Conservation (phyloP, 257 asterid species). For the Primulina eburnea region DNA sequence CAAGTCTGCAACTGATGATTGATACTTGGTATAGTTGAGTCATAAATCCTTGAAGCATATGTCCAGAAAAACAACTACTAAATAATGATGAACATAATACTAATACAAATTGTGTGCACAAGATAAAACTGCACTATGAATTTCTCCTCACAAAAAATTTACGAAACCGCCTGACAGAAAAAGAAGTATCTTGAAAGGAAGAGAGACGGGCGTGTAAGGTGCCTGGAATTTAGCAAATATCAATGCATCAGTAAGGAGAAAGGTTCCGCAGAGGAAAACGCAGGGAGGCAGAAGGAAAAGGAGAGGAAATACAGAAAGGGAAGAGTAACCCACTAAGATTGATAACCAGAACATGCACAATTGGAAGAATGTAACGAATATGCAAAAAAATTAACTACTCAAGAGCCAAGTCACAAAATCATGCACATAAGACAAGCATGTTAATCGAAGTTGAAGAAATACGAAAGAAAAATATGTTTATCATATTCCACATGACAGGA, state of each 20-base stretch:
- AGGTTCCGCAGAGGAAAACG: background rate
- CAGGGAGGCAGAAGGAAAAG: background rate
- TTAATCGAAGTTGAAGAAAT: constrained; percentile 19
- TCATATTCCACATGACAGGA: constrained; percentile 69
- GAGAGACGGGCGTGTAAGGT: background rate
- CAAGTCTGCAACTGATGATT: background rate
- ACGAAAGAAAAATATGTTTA: constrained; percentile 29
- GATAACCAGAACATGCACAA: background rate
- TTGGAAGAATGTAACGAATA: background rate
- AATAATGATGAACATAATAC: background rate
- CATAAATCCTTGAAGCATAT: background rate
- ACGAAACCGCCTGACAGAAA: background rate
- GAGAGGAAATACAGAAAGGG: background rate
- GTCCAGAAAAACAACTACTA: background rate
- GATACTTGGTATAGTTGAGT: background rate
- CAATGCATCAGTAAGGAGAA: background rate
- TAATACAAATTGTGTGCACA: background rate
- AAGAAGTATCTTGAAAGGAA: background rate
- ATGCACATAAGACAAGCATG: constrained; percentile 28
- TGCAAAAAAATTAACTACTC: background rate
- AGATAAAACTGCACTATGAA: too few relatives aligned
- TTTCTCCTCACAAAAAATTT: background rate
- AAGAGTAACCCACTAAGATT: background rate
- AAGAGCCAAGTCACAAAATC: constrained; percentile 15
- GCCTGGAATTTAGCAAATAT: background rate